Conservation (phyloP, 1,139 yeast species). For the Yamadazyma mexicana region DNA sequence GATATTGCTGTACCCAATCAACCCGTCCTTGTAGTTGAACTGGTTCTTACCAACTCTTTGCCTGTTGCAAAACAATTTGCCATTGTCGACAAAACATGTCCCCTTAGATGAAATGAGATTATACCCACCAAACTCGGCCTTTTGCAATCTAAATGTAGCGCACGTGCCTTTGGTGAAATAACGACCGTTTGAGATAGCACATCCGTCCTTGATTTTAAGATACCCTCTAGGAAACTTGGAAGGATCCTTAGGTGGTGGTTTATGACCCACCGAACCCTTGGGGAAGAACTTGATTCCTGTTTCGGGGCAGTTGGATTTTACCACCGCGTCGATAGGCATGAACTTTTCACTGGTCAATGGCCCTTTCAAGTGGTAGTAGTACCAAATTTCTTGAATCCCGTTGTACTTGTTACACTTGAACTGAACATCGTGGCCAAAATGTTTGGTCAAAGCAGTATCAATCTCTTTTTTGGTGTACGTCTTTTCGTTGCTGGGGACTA, state of each 20-base stretch:
- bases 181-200: constrained; percentile 80
- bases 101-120: constrained; percentile 70
- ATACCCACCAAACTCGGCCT: constrained; percentile 72
- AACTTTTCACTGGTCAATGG: constrained; percentile 68
- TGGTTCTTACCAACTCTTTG: constrained; percentile 43
- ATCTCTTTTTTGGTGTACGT: constrained; percentile 70
- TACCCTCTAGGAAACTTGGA: constrained; percentile 44
- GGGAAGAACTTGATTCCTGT: constrained; percentile 76
- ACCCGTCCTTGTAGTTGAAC: constrained; percentile 45
- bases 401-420: constrained; percentile 63
- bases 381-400: constrained; percentile 88
- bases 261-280: constrained; percentile 46
- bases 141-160: constrained; percentile 54
- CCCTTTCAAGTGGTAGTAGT: constrained; percentile 78
- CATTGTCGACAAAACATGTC: constrained; percentile 57
- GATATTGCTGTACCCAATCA: constrained; percentile 64
- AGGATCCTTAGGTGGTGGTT: constrained; percentile 25
- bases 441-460: constrained; percentile 57
- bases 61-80: constrained; percentile 35
- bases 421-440: constrained; percentile 63
- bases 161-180: constrained; percentile 87
- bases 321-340: constrained; percentile 60
- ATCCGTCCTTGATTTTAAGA: constrained; percentile 61
- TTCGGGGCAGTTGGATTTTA: constrained; percentile 61
- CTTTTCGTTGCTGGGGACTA: constrained; percentile 58